Evolutionary conservation across 1,284 basidiomycete species (phyloP).

Genomic region (Leccinum subspadiceum): DNA sequence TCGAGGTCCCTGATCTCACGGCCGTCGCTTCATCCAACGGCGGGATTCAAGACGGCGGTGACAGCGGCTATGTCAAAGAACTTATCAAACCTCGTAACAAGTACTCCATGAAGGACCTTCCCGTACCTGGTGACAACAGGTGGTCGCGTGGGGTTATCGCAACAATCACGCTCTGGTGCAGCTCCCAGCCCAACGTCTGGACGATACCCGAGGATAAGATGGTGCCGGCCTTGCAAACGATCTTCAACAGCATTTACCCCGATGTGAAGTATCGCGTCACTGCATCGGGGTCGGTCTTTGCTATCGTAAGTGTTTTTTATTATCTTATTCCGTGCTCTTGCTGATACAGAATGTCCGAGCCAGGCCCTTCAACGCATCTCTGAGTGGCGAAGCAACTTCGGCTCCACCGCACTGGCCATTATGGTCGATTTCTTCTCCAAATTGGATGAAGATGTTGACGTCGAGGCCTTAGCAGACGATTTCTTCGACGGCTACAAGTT

Average conservation of each 20-base stretch:
- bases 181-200: not conserved
- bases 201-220: not conserved
- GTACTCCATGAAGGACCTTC: conserved; percentile 3
- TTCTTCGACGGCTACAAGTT: not conserved
- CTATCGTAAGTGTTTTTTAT: not conserved
- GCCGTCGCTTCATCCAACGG: not conserved
- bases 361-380: conserved; percentile 5
- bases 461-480: not conserved
- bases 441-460: not conserved
- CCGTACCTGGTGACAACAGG: not conserved
- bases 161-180: not conserved
- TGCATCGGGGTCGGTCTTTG: not conserved
- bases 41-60: not conserved
- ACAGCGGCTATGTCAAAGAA: not conserved
- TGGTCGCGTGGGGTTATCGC: not conserved
- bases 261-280: conserved; percentile 5
- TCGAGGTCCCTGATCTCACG: not conserved
- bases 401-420: conserved; percentile 4
- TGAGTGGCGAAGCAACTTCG: conserved; percentile 10
- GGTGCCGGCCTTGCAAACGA: not conserved
- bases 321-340: not conserved
- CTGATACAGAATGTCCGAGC: not conserved
- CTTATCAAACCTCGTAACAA: not conserved
- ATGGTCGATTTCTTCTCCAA: conserved; percentile 7
- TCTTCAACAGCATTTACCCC: conserved; percentile 2